A percentile compares a stretch with the other conserved stretches of the same genome.
phyloP scores from a whole-genome alignment of 305 asterid genomes.

The Solanum chacoense region DNA sequence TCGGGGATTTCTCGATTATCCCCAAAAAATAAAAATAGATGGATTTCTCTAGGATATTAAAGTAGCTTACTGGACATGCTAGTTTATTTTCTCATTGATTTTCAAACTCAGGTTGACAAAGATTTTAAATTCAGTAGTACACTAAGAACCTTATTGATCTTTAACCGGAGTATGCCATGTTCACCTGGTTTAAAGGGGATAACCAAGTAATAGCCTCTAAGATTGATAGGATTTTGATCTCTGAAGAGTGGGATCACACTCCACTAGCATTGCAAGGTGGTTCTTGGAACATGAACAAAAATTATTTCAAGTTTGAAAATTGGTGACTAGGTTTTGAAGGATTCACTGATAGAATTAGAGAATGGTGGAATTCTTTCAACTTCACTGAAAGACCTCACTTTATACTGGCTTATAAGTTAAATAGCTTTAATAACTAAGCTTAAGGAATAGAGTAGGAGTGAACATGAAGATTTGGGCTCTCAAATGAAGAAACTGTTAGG shows the following conservation, averaged over 20 bases:
- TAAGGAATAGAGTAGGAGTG: not conserved
- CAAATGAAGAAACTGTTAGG: not conserved
- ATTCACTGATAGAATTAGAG: not conserved
- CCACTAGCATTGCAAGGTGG: not conserved
- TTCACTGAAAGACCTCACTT: not conserved
- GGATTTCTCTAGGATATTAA: not conserved
- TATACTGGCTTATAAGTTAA: not conserved
- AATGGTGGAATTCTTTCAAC: not conserved
- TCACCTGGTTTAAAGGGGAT: not conserved
- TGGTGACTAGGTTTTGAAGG: not conserved
- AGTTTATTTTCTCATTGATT: not conserved
- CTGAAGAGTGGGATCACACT: not conserved
- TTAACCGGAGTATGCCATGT: not conserved
- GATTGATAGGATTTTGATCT: not conserved
- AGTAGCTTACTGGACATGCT: not conserved
- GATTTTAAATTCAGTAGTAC: not conserved
- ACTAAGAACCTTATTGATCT: not conserved
- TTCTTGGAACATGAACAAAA: not conserved
- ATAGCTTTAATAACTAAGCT: not conserved
- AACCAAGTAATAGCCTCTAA: not conserved
- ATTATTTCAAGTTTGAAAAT: not conserved
- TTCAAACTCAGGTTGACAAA: not conserved
- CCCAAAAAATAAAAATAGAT: not conserved
- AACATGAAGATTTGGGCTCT: not conserved
- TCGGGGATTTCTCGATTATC: not conserved